phyloP scores from a whole-genome alignment of 2,329 filamentous ascomycete genomes.

The Drechslera avenae region DNA sequence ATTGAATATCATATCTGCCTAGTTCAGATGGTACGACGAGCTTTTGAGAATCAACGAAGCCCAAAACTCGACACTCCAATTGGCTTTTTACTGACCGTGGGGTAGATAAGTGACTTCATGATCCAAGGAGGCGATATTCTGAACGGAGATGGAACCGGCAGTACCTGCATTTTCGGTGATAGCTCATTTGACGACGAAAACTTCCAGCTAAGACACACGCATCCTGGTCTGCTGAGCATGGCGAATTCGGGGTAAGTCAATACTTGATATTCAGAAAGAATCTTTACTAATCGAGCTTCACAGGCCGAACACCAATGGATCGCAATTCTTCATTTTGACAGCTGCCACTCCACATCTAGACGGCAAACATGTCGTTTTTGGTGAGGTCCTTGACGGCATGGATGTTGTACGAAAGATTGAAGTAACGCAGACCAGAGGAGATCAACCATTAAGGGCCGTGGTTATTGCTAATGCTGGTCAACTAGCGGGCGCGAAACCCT shows the following conservation, averaged over 20 bases:
- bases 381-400: conserved; percentile 82
- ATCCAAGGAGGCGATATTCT: conserved; percentile 85
- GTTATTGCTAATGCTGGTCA: conserved; percentile 14
- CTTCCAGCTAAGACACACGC: conserved; percentile 86
- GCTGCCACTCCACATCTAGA: conserved; percentile 96
- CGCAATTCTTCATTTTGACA: conserved; percentile 97
- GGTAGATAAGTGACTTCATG: conserved; percentile 91
- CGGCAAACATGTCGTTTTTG: conserved; percentile 94
- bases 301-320: conserved; percentile 88
- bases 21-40: too few relatives aligned
- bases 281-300: neutral
- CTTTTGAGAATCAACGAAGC: too few relatives aligned
- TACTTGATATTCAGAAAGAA: neutral
- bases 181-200: conserved; percentile 89
- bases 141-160: conserved; percentile 79
- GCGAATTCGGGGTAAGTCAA: conserved; percentile 72
- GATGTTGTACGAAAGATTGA: conserved; percentile 96
- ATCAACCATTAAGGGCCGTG: conserved; percentile 11
- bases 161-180: conserved; percentile 85
- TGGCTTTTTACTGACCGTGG: neutral
- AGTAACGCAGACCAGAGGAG: conserved; percentile 62
- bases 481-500: conserved; percentile 11
- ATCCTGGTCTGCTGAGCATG: conserved; percentile 95
- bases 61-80: too few relatives aligned
- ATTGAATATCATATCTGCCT: neutral